Conservation (phyloP, 2,329 filamentous ascomycete species). For the Laburnicola sp. region DNA sequence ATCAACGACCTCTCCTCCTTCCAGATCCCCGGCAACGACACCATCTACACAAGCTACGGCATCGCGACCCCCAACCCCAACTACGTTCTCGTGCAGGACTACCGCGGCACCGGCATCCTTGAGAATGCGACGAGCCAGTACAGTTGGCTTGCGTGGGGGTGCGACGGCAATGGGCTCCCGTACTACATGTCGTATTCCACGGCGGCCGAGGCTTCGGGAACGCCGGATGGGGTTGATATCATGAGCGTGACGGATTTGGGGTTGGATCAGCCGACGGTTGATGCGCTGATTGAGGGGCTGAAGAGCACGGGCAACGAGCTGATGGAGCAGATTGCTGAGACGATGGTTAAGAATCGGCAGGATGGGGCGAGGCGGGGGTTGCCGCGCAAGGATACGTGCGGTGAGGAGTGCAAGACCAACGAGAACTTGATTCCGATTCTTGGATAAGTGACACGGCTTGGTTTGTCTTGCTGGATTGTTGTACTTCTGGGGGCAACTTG, state of each 20-base stretch:
- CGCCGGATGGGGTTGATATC: slow-evolving; percentile 21
- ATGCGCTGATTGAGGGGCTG: slow-evolving; percentile 6
- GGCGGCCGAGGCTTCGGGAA: slow-evolving; percentile 8
- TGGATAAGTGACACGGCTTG: slow-evolving; percentile 1
- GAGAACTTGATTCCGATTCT: slow-evolving; percentile 9
- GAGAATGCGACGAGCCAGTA: slow-evolving; percentile 16
- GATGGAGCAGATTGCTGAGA: slow-evolving; percentile 8
- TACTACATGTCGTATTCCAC: slow-evolving; percentile 23
- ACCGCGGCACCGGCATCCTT: slow-evolving; percentile 18
- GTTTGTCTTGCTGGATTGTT: no score
- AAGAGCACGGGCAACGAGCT: slow-evolving; percentile 12
- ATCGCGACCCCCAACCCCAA: slow-evolving; percentile 13
- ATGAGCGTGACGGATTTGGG: slow-evolving; percentile 17
- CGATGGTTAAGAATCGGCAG: slow-evolving; percentile 10
- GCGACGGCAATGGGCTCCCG: slow-evolving; percentile 11
- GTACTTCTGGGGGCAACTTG: no score
- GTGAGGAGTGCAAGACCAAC: slow-evolving; percentile 23
- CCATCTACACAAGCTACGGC: slow-evolving; percentile 20
- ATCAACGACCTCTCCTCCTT: slow-evolving; percentile 26
- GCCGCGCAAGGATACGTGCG: slow-evolving; percentile 13
- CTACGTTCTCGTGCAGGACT: slow-evolving; percentile 9
- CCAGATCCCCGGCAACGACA: slow-evolving; percentile 19
- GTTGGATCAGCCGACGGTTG: slow-evolving; percentile 12
- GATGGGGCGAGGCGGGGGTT: slow-evolving; percentile 14
- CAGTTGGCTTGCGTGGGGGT: slow-evolving; percentile 23